Base-by-base conservation (phyloP, 441 rosid genomes). In the Mallotus repandus region DNA sequence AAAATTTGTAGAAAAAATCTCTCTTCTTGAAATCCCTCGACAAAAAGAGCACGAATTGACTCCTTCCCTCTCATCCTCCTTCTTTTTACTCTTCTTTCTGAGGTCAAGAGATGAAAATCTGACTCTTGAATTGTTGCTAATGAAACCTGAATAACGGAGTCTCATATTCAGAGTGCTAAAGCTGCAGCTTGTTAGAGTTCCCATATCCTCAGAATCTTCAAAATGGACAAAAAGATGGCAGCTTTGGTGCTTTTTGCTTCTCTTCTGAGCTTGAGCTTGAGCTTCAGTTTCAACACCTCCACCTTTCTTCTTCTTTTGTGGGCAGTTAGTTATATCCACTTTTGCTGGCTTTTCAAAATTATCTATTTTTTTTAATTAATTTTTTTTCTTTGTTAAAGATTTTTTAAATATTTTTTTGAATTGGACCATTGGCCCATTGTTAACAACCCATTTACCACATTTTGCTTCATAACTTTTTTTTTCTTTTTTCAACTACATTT, bases 181-280 rank as follows among this genome's bases (percentile, higher is more conserved):
- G 69, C 82, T 86, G 62, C 77, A 84, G 88, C 87, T 86, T 43
- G 91, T 81, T 29, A 91, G 90, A 75, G 96, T 88, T 68, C 92
- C 96, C 98, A 94, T 93, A 29, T 29, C 2, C 32, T 29, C 2
- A 29, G 32, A 29, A 29, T 29, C 32, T 29, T 29, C 32, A 29
- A 29, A 29, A 29, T 29, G 32, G 32, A 29, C 1, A 29, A 29
- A 29, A 2, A 29, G 32, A 29, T 29, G 32, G 32, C 32, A 29
- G 32, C 32, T 29, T 29, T 29, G 32, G 32, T 29, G 32, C 32
- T 29, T 29, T 29, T 29, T 29, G 32, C 3, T 29, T 29, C 32
- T 29, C 32, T 29, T 29, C 32, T 29, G 32, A 29, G 32, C 2
- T 29, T 25, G 65, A 25, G 46, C 35, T 55, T 16, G 45, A 66